Evolutionary conservation across 1,284 basidiomycete species (phyloP).

Genomic region (Limonomyces culmigenus): DNA sequence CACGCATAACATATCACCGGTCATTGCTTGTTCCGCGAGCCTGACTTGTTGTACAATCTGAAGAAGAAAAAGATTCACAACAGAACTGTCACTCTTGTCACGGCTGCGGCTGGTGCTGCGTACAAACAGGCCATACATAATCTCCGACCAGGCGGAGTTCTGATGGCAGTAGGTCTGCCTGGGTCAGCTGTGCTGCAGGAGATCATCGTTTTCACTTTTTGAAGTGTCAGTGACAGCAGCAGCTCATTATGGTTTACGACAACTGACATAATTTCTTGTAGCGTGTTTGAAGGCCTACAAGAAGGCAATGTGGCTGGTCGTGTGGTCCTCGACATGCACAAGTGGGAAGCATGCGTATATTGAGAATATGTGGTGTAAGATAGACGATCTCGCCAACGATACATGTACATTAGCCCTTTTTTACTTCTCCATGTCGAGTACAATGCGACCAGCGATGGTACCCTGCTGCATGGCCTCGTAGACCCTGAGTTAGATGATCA

Average conservation of each 20-base stretch:
- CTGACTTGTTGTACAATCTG: too few species aligned
- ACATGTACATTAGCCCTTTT: too few species aligned
- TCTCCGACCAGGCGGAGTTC: slow-evolving; percentile 39
- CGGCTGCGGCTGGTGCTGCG: slow-evolving; percentile 32
- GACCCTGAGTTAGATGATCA: slow-evolving; percentile 14
- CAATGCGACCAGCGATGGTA: slow-evolving; percentile 38
- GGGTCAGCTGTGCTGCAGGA: slow-evolving; percentile 38
- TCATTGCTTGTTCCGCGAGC: too few species aligned
- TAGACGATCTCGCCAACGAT: too few species aligned
- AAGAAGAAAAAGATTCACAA: too few species aligned
- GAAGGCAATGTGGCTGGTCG: slow-evolving; percentile 39
- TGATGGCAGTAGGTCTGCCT: slow-evolving; percentile 66
- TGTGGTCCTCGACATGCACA: slow-evolving; percentile 33
- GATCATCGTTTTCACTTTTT: slow-evolving; percentile 63
- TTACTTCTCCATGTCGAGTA: slow-evolving; percentile 23
- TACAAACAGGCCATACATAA: slow-evolving; percentile 66
- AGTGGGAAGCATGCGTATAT: too few species aligned
- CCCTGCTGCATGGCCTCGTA: slow-evolving; percentile 40
- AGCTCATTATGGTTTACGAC: neutral
- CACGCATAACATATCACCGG: too few species aligned
- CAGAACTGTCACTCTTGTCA: too few species aligned
- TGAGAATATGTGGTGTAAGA: too few species aligned
- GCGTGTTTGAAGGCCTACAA: slow-evolving; percentile 36
- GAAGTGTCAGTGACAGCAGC: slow-evolving; percentile 21
- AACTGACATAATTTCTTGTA: slow-evolving; percentile 12